Conservation (phyloP, 2,329 filamentous ascomycete species). For the Fusarium secorum region DNA sequence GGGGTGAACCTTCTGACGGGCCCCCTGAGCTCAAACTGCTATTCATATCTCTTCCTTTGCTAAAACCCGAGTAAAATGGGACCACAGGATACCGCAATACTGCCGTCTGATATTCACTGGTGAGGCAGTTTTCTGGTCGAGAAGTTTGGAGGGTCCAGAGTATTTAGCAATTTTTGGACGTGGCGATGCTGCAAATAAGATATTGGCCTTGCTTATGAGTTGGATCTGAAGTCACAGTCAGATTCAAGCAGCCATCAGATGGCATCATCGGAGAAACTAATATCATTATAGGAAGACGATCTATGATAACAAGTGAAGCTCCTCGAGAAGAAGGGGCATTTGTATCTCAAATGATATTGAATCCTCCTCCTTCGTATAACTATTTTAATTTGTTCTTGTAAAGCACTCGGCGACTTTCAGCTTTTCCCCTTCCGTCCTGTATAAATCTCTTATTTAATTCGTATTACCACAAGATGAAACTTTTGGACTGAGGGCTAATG, state of each 20-base stretch:
- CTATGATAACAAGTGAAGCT: background rate
- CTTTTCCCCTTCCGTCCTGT: background rate
- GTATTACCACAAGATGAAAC: background rate
- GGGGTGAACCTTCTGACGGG: conserved; percentile 41
- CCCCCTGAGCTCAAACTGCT: background rate
- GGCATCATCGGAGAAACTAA: conserved; percentile 1
- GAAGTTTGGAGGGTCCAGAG: background rate
- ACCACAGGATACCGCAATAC: background rate
- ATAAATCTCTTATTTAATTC: background rate
- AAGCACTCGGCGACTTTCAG: background rate
- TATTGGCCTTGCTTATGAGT: conserved; percentile 1
- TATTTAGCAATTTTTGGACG: background rate
- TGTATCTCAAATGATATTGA: background rate
- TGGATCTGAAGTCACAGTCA: conserved; percentile 14
- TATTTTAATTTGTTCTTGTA: background rate
- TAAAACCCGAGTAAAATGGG: background rate
- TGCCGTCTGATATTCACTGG: background rate
- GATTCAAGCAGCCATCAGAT: conserved; percentile 24
- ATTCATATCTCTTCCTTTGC: conserved; percentile 17
- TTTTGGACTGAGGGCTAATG: background rate
- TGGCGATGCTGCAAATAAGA: background rate
- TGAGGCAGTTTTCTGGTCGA: background rate
- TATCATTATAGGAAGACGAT: conserved; percentile 14
- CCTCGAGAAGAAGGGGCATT: background rate
- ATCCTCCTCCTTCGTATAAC: background rate